Evolutionary conservation across 805 yeast genomes (phyloP), one percentile per base, ranked within the genome.

Genomic region (Hanseniaspora hatyaiensis): DNA sequence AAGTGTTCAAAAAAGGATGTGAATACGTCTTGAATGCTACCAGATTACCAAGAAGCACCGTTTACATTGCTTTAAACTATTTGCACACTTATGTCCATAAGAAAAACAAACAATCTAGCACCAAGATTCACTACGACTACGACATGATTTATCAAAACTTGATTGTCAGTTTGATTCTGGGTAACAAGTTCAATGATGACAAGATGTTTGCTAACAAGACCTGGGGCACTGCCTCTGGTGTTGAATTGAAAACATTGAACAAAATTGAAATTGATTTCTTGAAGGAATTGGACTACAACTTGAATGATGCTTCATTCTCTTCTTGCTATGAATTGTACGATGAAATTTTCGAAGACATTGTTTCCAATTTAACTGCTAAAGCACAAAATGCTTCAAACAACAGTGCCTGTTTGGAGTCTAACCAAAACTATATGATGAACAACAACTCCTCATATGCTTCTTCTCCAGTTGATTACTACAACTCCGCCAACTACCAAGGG

Each of bases 181-280:
- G 96, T 40, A 89, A 89, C 68, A 89, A 89, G 66, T 85, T 86
- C 63, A 86, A 88, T 61, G 97, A 89, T 65, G 98, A 89, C 67
- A 87, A 89, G 66, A 89, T 96, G 24, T 89, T 89, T 61, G 86
- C 95, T 52, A 89, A 89, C 66, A 80, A 78, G 58, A 85, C 96
- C 6, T 89, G 98, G 98, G 75, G 86, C 34, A 87, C 86, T 52
- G 97, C 96, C n/a, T 83, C 96, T 4, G 94, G 94, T 16, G 72
- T 89, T 52, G 64, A 75, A 6, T 69, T 84, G 40, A 58, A 59
- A 2, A 64, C 72, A 30, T 71, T 89, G 52, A 86, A 88, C 57
- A 57, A 60, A 15, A 66, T 76, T 52, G 98, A 89, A 67, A 74
- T 73, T 47, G 68, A 66, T 38, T 89, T 94, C 89, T 70, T 85